Evolutionary conservation across 2,329 filamentous ascomycete species (phyloP).

Genomic region (Colletotrichum liaoningense): DNA sequence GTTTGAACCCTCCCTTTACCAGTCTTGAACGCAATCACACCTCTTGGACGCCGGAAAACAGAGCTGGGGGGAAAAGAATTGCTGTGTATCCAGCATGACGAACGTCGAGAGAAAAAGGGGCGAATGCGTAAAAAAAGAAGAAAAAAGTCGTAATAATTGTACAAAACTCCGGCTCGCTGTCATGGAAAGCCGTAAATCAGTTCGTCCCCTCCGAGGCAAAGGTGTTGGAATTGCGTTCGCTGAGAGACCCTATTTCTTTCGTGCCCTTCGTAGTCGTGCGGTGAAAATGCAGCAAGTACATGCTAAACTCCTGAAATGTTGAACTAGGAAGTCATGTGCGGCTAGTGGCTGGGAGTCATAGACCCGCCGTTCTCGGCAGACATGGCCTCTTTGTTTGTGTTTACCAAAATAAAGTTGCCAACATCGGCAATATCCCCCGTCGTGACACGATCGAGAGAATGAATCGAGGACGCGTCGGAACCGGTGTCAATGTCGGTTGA

Average conservation of each 20-base stretch:
- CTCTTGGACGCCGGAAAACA: constrained; percentile 13
- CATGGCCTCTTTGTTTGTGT: background rate
- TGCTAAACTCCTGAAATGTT: background rate
- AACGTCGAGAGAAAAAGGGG: background rate
- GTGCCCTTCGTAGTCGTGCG: background rate
- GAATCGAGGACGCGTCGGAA: background rate
- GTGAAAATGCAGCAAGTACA: background rate
- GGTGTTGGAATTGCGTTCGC: background rate
- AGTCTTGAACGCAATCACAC: constrained; percentile 5
- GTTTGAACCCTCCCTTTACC: constrained; percentile 6
- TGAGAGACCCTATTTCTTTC: background rate
- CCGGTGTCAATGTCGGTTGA: background rate
- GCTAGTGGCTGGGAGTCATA: background rate
- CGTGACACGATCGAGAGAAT: background rate
- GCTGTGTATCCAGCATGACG: background rate
- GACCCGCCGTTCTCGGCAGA: constrained; percentile 24
- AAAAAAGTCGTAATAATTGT: constrained; percentile 20
- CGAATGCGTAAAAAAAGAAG: background rate
- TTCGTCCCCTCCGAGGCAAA: background rate
- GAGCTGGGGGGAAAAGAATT: background rate
- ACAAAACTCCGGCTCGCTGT: constrained; percentile 19
- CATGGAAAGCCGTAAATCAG: constrained; percentile 7
- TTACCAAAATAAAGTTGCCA: constrained; percentile 11
- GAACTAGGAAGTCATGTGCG: background rate
- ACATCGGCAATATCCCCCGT: background rate